Conservation (phyloP, 73 alveolate species). For the Effrenium voratum region DNA sequence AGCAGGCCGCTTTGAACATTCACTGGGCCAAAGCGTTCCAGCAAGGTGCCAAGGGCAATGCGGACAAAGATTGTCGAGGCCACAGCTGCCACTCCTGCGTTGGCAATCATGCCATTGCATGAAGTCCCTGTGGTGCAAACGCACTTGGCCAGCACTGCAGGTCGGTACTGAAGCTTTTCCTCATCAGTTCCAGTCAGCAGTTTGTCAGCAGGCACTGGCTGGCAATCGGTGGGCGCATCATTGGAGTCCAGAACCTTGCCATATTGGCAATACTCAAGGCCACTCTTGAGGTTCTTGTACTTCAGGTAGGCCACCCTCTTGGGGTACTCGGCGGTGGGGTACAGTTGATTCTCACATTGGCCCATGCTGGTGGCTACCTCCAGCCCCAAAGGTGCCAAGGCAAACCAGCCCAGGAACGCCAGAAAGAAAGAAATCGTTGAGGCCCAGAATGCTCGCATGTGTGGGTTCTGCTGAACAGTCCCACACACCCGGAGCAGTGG, state of each 20-base stretch:
- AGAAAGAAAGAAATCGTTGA: conserved; percentile 26
- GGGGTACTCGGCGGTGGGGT: background rate
- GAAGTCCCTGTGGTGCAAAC: background rate
- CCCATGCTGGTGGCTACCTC: conserved; percentile 42
- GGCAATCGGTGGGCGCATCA: background rate
- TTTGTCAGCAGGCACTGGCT: background rate
- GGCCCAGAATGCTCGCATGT: conserved; percentile 48
- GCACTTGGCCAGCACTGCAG: background rate
- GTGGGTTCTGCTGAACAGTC: conserved; percentile 35
- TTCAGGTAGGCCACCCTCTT: background rate
- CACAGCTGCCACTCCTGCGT: too few species aligned
- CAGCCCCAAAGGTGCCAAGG: conserved; percentile 29
- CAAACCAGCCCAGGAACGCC: conserved; percentile 61
- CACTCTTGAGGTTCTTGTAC: background rate
- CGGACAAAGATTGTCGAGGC: too few species aligned
- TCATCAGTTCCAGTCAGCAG: background rate
- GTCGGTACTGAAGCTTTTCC: background rate
- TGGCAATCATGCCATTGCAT: too few species aligned
- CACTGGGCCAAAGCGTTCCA: conserved; percentile 10
- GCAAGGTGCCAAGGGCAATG: background rate
- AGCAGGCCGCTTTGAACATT: background rate
- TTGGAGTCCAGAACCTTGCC: background rate
- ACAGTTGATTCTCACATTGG: conserved; percentile 21
- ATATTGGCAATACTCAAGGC: background rate
- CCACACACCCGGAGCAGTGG: conserved; percentile 36